A percentile compares a stretch with the other conserved stretches of the same genome.
Evolutionary conservation across 2,329 filamentous ascomycete genomes (phyloP).

Genomic region (Calonectria crousiana): DNA sequence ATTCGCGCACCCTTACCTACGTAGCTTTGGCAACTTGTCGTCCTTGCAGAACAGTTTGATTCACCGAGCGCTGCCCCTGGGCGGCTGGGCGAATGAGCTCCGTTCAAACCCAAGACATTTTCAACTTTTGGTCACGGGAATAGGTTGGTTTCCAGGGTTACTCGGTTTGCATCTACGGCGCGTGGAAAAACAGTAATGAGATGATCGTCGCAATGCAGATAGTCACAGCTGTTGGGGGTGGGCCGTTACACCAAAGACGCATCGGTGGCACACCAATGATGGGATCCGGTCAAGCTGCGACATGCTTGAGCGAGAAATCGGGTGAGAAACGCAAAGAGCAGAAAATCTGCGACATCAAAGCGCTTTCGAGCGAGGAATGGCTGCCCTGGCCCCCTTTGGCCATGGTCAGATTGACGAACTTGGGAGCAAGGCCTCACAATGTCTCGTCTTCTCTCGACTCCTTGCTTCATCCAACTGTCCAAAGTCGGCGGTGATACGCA

Average conservation of each 20-base stretch:
- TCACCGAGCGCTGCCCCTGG: constrained; percentile 24
- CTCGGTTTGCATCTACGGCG: not conserved
- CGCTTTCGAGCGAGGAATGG: not conserved
- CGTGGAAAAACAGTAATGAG: constrained; percentile 4
- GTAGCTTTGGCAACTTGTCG: constrained; percentile 30
- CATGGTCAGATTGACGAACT: not conserved
- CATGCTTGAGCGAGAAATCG: not conserved
- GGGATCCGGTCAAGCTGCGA: not conserved
- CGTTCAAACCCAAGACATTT: constrained; percentile 35
- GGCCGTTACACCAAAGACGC: not conserved
- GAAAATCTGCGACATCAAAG: constrained; percentile 5
- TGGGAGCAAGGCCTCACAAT: constrained; percentile 1
- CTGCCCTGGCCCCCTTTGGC: not conserved
- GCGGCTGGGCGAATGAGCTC: constrained; percentile 12
- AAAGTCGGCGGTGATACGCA: constrained; percentile 36
- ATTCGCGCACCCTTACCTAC: constrained; percentile 34
- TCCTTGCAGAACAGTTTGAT: constrained; percentile 40
- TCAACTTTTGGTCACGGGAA: constrained; percentile 11
- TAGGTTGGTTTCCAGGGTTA: constrained; percentile 2
- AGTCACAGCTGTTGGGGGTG: not conserved
- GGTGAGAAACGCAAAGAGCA: not conserved
- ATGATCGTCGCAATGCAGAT: not conserved
- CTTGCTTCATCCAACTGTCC: constrained; percentile 43
- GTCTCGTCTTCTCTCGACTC: constrained; percentile 40
- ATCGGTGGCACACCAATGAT: not conserved